phyloP scores from a whole-genome alignment of 2,329 filamentous ascomycete species.

The Colletotrichum shisoi region DNA sequence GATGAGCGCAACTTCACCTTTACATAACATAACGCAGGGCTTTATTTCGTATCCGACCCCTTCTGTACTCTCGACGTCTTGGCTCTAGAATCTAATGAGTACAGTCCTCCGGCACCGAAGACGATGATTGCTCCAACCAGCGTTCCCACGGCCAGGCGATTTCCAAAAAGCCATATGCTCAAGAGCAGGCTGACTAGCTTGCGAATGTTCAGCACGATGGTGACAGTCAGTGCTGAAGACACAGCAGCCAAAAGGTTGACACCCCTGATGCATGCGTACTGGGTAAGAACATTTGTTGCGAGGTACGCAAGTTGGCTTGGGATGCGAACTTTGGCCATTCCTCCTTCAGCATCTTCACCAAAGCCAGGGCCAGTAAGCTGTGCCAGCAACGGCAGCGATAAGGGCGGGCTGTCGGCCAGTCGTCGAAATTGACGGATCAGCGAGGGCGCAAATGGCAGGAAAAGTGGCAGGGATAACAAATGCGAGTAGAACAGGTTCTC shows the following conservation, averaged over 20 bases:
- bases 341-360: conserved; percentile 51
- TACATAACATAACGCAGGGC: not conserved
- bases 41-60: conserved; percentile 32
- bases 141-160: conserved; percentile 78
- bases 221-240: conserved; percentile 91
- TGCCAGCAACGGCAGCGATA: conserved; percentile 54
- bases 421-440: conserved; percentile 70
- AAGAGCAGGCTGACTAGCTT: conserved; percentile 91
- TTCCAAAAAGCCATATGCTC: conserved; percentile 95
- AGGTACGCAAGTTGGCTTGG: conserved; percentile 78
- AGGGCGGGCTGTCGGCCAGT: conserved; percentile 69
- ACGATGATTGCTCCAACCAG: conserved; percentile 83
- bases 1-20: not conserved
- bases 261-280: conserved; percentile 93
- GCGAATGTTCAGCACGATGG: conserved; percentile 92
- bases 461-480: conserved; percentile 77
- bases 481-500: conserved; percentile 97
- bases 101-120: conserved; percentile 88
- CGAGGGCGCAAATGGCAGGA: conserved; percentile 73
- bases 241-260: conserved; percentile 92
- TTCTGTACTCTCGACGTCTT: conserved; percentile 44
- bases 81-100: conserved; percentile 74
- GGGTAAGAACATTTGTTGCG: conserved; percentile 81
- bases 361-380: conserved; percentile 45
- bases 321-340: conserved; percentile 53